A percentile compares a stretch with the other conserved stretches of the same genome.
Conservation (phyloP, 768 basidiomycete species). For the Fibroporia radiculosa region DNA sequence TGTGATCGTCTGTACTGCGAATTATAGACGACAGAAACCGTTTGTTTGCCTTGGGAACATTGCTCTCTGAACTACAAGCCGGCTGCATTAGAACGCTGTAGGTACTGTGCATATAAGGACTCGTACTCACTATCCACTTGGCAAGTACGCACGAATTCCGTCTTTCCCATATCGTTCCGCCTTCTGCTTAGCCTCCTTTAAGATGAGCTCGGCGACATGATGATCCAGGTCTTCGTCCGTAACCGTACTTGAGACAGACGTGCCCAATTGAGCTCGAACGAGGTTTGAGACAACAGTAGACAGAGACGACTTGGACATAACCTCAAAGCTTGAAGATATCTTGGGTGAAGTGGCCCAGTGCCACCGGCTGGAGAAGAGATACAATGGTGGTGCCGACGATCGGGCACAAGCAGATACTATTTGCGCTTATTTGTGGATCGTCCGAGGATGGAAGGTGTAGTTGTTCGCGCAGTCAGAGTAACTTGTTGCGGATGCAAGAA, state of each 20-base stretch:
- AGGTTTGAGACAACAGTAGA: conserved; percentile 82
- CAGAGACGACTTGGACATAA: conserved; percentile 44
- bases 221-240: conserved; percentile 84
- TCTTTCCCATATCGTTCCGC: conserved; percentile 71
- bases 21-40: conserved; percentile 83
- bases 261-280: conserved; percentile 72
- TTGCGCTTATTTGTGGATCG: too few relatives aligned
- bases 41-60: conserved; percentile 75
- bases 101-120: background rate
- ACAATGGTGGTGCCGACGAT: too few relatives aligned
- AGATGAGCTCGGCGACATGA: conserved; percentile 85
- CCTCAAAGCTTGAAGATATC: too few relatives aligned
- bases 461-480: too few relatives aligned
- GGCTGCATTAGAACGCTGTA: background rate
- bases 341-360: too few relatives aligned
- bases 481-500: too few relatives aligned
- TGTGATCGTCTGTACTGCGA: conserved; percentile 92
- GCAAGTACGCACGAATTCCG: conserved; percentile 75
- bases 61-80: conserved; percentile 54
- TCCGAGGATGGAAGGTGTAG: too few relatives aligned
- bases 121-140: conserved; percentile 20
- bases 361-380: too few relatives aligned
- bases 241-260: conserved; percentile 47
- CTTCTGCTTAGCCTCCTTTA: conserved; percentile 90
- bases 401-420: too few relatives aligned